Evolutionary conservation across 805 yeast genomes (phyloP).

Genomic region (Clavispora phyllophila): DNA sequence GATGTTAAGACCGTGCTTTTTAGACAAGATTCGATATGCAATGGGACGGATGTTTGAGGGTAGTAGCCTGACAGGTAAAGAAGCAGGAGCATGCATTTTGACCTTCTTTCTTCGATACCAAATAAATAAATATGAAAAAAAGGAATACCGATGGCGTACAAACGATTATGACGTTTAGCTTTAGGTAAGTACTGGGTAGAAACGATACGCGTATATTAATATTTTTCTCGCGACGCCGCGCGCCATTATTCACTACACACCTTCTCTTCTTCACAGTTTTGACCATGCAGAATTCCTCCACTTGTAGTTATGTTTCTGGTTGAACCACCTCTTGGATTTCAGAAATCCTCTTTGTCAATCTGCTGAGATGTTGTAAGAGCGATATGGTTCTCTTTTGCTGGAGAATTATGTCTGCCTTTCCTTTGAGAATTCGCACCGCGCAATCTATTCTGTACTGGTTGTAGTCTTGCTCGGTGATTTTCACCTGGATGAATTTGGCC

Average conservation of each 20-base stretch:
- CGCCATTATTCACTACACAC: background rate
- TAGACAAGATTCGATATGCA: slow-evolving; percentile 85
- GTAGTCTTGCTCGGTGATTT: background rate
- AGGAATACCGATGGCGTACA: too few species aligned
- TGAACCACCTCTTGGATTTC: background rate
- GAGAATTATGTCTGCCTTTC: background rate
- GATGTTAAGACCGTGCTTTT: slow-evolving; percentile 86
- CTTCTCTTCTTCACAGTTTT: background rate
- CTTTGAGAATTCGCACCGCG: background rate
- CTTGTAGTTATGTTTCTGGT: background rate
- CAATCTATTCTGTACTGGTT: background rate
- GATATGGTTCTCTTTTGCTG: background rate
- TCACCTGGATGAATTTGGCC: background rate
- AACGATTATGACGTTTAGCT: background rate
- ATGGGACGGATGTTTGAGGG: slow-evolving; percentile 85
- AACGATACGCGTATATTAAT: background rate
- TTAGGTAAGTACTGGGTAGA: background rate
- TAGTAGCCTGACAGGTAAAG: slow-evolving; percentile 70
- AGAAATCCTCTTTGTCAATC: background rate
- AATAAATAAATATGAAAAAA: too few species aligned
- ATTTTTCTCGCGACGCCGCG: slow-evolving; percentile 1
- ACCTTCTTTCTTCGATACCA: too few species aligned
- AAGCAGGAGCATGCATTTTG: slow-evolving; percentile 12
- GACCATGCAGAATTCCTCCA: background rate
- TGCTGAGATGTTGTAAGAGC: background rate